These are phyloP conservation scores for Xanthoconium stramineum DNA, from an alignment of 768 basidiomycete species.

Conservation along the genomic window DNA sequence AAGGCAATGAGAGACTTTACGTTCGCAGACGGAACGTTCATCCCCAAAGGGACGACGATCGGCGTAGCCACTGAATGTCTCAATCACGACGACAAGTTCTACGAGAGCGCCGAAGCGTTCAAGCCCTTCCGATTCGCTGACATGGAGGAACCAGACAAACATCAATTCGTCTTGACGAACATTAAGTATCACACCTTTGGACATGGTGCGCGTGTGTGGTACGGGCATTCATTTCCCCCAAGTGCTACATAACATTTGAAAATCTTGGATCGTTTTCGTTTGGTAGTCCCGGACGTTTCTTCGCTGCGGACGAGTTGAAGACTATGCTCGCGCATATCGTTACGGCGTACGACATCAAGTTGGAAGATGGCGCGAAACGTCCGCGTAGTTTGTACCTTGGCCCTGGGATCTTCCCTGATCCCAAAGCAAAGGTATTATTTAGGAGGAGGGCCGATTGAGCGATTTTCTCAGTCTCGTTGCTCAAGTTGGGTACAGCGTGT, in stretches of 20 bases:
- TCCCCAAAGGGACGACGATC: slow-evolving; percentile 34
- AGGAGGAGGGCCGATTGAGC: not conserved
- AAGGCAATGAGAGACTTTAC: slow-evolving; percentile 20
- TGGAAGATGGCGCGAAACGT: not conserved
- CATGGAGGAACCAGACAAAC: slow-evolving; percentile 9
- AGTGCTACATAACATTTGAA: no score
- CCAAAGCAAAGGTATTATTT: not conserved
- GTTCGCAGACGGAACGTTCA: slow-evolving; percentile 37
- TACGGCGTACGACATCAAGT: slow-evolving; percentile 5
- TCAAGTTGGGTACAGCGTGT: no score
- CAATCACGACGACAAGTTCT: slow-evolving; percentile 21
- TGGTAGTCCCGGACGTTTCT: not conserved
- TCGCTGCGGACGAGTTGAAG: not conserved
- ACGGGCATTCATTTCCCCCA: not conserved
- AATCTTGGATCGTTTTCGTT: no score
- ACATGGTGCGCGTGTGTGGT: slow-evolving; percentile 18
- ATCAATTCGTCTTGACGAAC: slow-evolving; percentile 30
- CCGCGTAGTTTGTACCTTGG: not conserved
- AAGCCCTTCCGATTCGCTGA: no score
- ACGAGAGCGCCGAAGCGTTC: slow-evolving; percentile 30
- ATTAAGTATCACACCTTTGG: slow-evolving; percentile 34
- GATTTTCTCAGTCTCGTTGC: no score
- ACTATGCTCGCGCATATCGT: not conserved
- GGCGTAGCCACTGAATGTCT: slow-evolving; percentile 19
- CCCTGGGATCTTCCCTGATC: not conserved